Base-by-base conservation (phyloP, 2,329 filamentous ascomycete genomes). In the Cladosporium oxysporum region DNA sequence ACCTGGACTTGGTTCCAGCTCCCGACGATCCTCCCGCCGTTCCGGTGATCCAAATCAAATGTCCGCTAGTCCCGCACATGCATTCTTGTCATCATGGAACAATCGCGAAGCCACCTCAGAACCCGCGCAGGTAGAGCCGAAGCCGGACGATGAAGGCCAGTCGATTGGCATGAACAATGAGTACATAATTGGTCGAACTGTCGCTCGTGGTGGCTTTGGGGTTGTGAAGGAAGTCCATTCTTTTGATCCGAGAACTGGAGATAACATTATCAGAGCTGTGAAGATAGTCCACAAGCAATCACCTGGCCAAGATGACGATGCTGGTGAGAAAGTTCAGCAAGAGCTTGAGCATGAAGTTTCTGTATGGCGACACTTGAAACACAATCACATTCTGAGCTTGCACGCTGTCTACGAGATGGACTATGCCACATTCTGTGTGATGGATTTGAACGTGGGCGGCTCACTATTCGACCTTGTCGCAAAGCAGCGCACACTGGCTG, bases 371-470 rank as follows among this genome's bases (percentile, higher is more conserved):
- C 88, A 87, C 71, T 78, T 90, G 52, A 83, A 83, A 64, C 87
- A 90, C 71, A 82, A 82, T 0, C 84, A 90, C 72, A 84, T 90
- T 58, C 77, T 90, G 33, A 83, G 85, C 0, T 80, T 90, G 8
- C 82, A 89, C 66, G 83, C 85, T 5, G 88, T 90, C 23, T 89
- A 88, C 74, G 87, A 88, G 69, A 88, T 87, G 16, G 85, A 88
- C 55, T 88, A 85, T 71, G 88, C 88, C n/a, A 90, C 87, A 0
- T 90, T 88, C 69, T 90, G 87, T 72, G 88, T 90, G 74, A 90
- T 88, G 65, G 85, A 85, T 66, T 76, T 90, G 64, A 87, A 86
- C 69, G 83, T 84, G 33, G 87, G 87, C 49, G 88, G 88, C 2
- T 90, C 87, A 3, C 79, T 90, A 10, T 88, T 87, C 70, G 88